phyloP scores from a whole-genome alignment of 2,329 filamentous ascomycete genomes.

The Chrysosphaeria jannelii region DNA sequence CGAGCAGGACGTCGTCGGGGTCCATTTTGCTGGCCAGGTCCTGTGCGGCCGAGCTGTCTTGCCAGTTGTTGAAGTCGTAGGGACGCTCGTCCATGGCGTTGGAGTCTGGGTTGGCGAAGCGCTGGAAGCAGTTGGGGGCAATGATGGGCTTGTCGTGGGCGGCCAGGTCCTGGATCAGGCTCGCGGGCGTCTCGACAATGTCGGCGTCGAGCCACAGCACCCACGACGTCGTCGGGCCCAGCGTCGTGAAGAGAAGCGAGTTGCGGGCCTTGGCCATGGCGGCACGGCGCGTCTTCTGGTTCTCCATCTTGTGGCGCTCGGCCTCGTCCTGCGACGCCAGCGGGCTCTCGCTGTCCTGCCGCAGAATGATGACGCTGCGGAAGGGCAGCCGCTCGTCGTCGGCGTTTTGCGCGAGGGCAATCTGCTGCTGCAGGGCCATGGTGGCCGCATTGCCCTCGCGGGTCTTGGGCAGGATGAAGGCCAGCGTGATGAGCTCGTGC shows the following conservation, averaged over 20 bases:
- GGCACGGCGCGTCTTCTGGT: constrained; percentile 62
- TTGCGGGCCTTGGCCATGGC: constrained; percentile 88
- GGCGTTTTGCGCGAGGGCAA: constrained; percentile 51
- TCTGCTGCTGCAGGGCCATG: constrained; percentile 50
- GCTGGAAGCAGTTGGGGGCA: constrained; percentile 85
- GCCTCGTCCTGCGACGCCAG: constrained; percentile 53
- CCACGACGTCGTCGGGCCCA: constrained; percentile 79
- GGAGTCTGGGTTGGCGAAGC: constrained; percentile 39
- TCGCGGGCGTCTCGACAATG: constrained; percentile 60
- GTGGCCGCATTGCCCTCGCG: constrained; percentile 77
- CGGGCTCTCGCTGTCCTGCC: constrained; percentile 78
- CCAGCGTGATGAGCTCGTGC: constrained; percentile 78
- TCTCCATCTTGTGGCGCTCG: constrained; percentile 71
- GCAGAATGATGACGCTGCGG: constrained; percentile 73
- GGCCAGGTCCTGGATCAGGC: constrained; percentile 76
- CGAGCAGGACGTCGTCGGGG: constrained; percentile 70
- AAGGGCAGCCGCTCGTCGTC: constrained; percentile 60
- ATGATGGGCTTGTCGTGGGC: constrained; percentile 69
- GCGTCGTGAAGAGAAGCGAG: constrained; percentile 76
- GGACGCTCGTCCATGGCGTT: constrained; percentile 46
- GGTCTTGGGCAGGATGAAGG: constrained; percentile 86
- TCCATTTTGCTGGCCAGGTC: constrained; percentile 53
- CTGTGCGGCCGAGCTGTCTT: constrained; percentile 56
- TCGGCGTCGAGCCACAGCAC: constrained; percentile 89
- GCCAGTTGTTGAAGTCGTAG: constrained; percentile 96